These are phyloP conservation scores for Lentinula sp. DNA, from an alignment of 768 basidiomycete genomes.

Conservation along the genomic window DNA sequence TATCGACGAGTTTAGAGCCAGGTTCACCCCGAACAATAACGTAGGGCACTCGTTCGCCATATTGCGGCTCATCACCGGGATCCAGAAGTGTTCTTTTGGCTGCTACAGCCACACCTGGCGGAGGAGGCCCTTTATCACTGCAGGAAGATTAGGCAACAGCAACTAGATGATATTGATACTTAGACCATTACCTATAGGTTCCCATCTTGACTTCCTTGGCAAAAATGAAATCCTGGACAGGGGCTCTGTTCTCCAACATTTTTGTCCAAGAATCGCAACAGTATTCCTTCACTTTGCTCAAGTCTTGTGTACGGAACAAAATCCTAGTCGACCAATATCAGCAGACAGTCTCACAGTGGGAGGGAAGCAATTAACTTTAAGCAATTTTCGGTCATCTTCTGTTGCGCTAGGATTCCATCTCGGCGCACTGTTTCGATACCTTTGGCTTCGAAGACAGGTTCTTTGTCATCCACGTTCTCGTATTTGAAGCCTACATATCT, in stretches of 20 bases:
- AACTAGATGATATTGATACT: neutral
- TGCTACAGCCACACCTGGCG: constrained; percentile 89
- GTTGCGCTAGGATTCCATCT: constrained; percentile 86
- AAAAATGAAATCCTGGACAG: constrained; percentile 91
- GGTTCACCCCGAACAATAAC: constrained; percentile 68
- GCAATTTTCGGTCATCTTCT: constrained; percentile 88
- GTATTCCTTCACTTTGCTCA: constrained; percentile 86
- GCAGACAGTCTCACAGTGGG: neutral
- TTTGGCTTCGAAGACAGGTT: constrained; percentile 89
- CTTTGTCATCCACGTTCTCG: constrained; percentile 72
- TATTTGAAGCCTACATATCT: constrained; percentile 97
- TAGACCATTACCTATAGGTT: constrained; percentile 68
- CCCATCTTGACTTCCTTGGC: constrained; percentile 93
- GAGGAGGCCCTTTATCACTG: constrained; percentile 81
- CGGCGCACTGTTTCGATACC: constrained; percentile 96
- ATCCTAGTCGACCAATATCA: constrained; percentile 43
- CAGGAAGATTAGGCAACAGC: neutral
- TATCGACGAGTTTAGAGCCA: constrained; percentile 62
- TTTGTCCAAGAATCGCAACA: constrained; percentile 82
- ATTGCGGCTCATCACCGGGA: constrained; percentile 79
- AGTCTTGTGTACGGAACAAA: constrained; percentile 83
- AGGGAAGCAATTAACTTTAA: constrained; percentile 54
- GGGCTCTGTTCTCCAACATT: constrained; percentile 72
- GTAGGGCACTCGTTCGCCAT: constrained; percentile 91
- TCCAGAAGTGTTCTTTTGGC: constrained; percentile 69